Evolutionary conservation across 225 moss, liverwort and hornwort species (phyloP).

Genomic region (Marchantia paleacea): DNA sequence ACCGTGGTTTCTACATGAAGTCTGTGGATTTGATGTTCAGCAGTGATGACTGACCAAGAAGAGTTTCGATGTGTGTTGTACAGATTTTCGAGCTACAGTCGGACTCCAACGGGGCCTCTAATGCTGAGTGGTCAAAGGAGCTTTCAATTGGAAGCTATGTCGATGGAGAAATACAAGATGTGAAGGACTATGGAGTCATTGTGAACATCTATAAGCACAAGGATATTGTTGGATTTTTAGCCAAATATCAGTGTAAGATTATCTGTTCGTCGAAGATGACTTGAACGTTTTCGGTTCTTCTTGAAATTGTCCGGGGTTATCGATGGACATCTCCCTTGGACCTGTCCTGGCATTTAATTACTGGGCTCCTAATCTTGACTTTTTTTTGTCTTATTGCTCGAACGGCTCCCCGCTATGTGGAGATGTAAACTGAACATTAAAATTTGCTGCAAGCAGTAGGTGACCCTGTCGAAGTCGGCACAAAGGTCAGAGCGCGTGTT

Average conservation of each 20-base stretch:
- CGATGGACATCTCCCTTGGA: no score
- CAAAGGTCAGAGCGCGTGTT: conserved; percentile 72
- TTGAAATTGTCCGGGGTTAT: no score
- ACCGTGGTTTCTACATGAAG: no score
- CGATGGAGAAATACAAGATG: conserved; percentile 79
- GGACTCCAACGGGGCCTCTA: conserved; percentile 44
- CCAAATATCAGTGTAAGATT: conserved; percentile 77
- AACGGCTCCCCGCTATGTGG: no score
- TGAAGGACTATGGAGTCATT: conserved; percentile 95
- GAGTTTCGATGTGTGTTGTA: background rate
- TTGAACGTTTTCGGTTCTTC: no score
- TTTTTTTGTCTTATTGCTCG: no score
- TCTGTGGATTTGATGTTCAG: background rate
- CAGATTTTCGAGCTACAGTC: conserved; percentile 39
- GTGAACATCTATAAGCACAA: conserved; percentile 62
- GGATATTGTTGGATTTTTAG: conserved; percentile 83
- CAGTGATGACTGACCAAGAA: background rate
- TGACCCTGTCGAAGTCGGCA: conserved; percentile 72
- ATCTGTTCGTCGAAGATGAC: no score
- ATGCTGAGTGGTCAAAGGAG: conserved; percentile 68
- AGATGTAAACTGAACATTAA: background rate
- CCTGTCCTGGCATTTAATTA: no score
- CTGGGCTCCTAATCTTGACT: no score
- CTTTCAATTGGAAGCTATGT: conserved; percentile 66
- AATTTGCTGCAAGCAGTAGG: conserved; percentile 47